Conservation (phyloP, 179 eudicot species). For the Corrigiola litoralis region DNA sequence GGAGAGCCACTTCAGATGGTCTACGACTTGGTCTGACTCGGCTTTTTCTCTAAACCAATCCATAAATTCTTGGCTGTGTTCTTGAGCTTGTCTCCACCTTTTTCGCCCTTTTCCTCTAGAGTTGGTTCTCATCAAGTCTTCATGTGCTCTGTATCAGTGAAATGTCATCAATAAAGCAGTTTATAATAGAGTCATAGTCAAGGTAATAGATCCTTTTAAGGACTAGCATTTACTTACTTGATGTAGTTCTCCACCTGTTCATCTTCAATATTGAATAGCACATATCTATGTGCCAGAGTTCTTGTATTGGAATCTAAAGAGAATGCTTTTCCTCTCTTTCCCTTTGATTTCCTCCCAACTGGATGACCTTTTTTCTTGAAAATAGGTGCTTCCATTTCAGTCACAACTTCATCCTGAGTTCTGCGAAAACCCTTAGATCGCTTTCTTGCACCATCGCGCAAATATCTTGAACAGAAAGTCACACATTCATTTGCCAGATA, state of each 20-base stretch:
- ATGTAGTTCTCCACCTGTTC: not conserved
- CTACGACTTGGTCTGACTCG: not conserved
- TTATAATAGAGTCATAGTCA: not conserved
- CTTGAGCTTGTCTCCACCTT: constrained; percentile 5
- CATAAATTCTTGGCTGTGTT: constrained; percentile 11
- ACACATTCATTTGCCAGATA: constrained; percentile 17
- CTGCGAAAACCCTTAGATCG: not conserved
- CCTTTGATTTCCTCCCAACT: not conserved
- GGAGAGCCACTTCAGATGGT: constrained; percentile 9
- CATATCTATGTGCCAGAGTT: not conserved
- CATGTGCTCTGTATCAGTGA: no score
- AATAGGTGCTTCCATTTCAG: no score
- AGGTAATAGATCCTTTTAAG: not conserved
- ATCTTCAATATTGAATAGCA: not conserved
- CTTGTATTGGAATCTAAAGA: not conserved
- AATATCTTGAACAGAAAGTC: constrained; percentile 2
- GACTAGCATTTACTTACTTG: not conserved
- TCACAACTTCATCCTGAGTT: no score
- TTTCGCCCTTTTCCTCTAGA: no score
- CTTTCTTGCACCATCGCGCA: not conserved
- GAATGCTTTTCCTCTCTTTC: not conserved
- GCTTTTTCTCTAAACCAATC: constrained; percentile 9
- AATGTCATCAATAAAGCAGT: not conserved
- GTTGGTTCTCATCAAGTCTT: no score
- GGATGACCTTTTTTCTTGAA: no score